Base-by-base conservation (phyloP, 352 stramenopile genomes). In the Pythium chondricola region DNA sequence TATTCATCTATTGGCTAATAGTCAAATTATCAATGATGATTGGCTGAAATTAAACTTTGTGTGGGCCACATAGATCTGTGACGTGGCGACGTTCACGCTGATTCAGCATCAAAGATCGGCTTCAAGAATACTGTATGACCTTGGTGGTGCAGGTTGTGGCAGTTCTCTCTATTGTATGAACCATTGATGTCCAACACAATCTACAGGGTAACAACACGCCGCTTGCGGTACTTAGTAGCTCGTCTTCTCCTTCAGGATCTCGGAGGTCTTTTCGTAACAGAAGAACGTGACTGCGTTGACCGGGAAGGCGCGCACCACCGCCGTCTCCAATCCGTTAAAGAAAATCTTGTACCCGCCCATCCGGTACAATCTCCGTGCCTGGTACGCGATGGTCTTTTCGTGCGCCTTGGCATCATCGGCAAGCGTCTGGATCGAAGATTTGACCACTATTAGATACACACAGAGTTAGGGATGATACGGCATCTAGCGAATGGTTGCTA, bases 251-350 rank as follows among this genome's bases (percentile, higher is more conserved):
- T 88, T 89, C 33, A 93, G 73, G 41, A 82, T 18, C 27, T 78
- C 66, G 2, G 80, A 88, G 1, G 81, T 69, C 54, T 77, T 78
- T 52, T 94, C 83, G 63, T 94, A 94, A 53, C 62, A 77, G 63
- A 82, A 91, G 51, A 94, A 91, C 21, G 83, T 94, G 27, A 94
- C 83, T 11, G 80, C 83, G 36, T 88, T 93, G 27, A 88, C 80
- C 2, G 83, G 83, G 46, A 94, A 94, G 22, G 83, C 83, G 31
- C 83, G 76, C 32, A 91, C 62, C 58, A 87, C 74, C 16, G 81
- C 76, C 18, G 83, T 91, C 26, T 72, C 72, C 8, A 94, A 51
- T 6, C 83, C 83, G 35, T 80, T 84, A 52, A 86, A 74, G 42
- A 94, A 94, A 33, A 91, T 80, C 22, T 63, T 62, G 57, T 63